Conservation (phyloP, 2,329 filamentous ascomycete genomes). For the Teratosphaeriaceae sp. region DNA sequence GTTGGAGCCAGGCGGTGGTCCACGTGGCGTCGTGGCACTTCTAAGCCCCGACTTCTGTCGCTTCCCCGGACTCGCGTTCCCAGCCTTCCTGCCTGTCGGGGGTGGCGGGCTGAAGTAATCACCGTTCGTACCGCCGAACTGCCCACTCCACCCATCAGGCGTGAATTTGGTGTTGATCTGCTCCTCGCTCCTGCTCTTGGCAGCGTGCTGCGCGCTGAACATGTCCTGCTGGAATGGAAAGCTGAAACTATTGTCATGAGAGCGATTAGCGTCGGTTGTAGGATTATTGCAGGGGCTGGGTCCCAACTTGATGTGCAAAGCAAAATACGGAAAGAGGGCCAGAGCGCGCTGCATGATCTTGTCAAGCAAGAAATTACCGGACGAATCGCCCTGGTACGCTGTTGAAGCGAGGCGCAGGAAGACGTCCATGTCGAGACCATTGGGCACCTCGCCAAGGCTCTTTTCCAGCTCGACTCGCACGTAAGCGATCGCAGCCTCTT, state of each 20-base stretch:
- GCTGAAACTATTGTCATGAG: slow-evolving; percentile 22
- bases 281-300: too few species aligned
- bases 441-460: slow-evolving; percentile 10
- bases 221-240: slow-evolving; percentile 21
- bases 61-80: slow-evolving; percentile 1
- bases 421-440: slow-evolving; percentile 18
- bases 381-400: slow-evolving; percentile 12
- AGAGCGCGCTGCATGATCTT: slow-evolving; percentile 10
- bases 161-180: slow-evolving; percentile 45
- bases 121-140: slow-evolving; percentile 34
- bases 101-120: slow-evolving; percentile 33
- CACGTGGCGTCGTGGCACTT: not conserved
- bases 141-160: slow-evolving; percentile 40
- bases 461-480: slow-evolving; percentile 14
- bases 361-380: slow-evolving; percentile 14
- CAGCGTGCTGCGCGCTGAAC: slow-evolving; percentile 18
- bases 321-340: slow-evolving; percentile 12
- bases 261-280: slow-evolving; percentile 21
- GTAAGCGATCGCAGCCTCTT: slow-evolving; percentile 11
- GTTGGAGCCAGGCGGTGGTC: not conserved
- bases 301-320: too few species aligned
- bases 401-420: slow-evolving; percentile 20
- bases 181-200: slow-evolving; percentile 42
- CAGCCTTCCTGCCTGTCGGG: slow-evolving; percentile 2
- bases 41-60: slow-evolving; percentile 4